Evolutionary conservation across 2,329 filamentous ascomycete genomes (phyloP), one percentile per base, ranked within the genome.

Genomic region (Trichoderma harzianum): DNA sequence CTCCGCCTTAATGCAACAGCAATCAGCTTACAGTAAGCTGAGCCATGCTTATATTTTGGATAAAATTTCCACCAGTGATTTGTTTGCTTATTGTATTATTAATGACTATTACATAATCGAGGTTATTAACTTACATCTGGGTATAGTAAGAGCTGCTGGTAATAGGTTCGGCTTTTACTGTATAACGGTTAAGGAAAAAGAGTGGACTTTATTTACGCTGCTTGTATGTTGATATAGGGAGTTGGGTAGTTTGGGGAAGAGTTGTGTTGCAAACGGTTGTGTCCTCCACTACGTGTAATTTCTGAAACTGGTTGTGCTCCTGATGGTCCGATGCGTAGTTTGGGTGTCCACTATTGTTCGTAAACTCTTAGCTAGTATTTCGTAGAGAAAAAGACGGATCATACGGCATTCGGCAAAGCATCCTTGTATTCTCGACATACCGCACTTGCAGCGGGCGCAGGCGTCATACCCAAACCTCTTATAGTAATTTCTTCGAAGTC

Each of bases 1-100:
- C 60, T 34, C 34, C 14, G 34, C 21, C 24, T 43, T 39, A 43
- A 43, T 47, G 39, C 16, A n/a, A 47, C 8, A n/a, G 24, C 36
- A 28, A 63, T 63, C 21, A 63, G 34, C 36, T 63, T 43, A 63
- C 34, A 63, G 60, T 63, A 63, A 63, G 60, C 60, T 43, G 60
- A 63, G 12, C 53, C 21, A 43, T 43, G 11, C 28, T n/a, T 62
- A 2, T 39, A 28, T 43, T 10, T 0, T 43, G 16, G 26, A n/a
- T 21, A 51, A 51, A 51, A 51, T 21, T 51, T 21, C 43, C 43
- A 51, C 43, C 43, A 51, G 43, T 39, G 26, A 36, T 63, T 63
- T 63, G 61, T 47, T 43, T 63, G 34, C 39, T 63, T 63, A 36
- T 47, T 55, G 53, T 55, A 32, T 66, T 66, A 66, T 55, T 51